These are phyloP conservation scores for Sugiyamaella grinbergsii DNA, from an alignment of 1,139 yeast genomes.

Conservation along the genomic window DNA sequence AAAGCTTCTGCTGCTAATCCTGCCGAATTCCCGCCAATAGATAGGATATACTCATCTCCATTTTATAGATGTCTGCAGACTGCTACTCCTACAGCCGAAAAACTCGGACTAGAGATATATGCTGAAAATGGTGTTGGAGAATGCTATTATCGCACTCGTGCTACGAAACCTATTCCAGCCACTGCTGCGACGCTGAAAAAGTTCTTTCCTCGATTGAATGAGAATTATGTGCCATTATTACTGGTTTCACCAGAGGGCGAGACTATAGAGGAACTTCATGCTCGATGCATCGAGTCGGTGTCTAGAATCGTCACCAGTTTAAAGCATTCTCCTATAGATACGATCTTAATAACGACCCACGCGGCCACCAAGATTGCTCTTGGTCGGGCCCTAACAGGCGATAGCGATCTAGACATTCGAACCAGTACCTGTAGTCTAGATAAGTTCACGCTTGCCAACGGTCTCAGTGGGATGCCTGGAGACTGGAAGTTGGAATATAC, in stretches of 20 bases:
- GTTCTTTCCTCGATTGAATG: conserved; percentile 54
- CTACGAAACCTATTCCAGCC: conserved; percentile 51
- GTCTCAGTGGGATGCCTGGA: conserved; percentile 43
- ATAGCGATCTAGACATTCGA: conserved; percentile 50
- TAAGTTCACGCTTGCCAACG: conserved; percentile 50
- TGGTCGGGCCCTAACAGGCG: conserved; percentile 65
- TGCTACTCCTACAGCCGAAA: conserved; percentile 63
- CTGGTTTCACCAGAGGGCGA: conserved; percentile 69
- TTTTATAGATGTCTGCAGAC: conserved; percentile 91
- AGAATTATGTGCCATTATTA: conserved; percentile 48
- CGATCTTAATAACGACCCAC: conserved; percentile 68
- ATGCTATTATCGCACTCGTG: conserved; percentile 41
- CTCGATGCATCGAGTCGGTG: conserved; percentile 57
- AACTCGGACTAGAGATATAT: conserved; percentile 56
- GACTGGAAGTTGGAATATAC: conserved; percentile 61
- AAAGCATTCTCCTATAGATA: conserved; percentile 38
- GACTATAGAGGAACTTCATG: conserved; percentile 60
- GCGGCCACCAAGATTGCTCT: conserved; percentile 83
- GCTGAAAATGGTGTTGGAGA: conserved; percentile 69
- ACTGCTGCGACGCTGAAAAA: conserved; percentile 49
- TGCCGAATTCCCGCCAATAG: conserved; percentile 48
- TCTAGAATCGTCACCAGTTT: conserved; percentile 56
- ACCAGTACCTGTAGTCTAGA: conserved; percentile 64
- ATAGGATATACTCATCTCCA: conserved; percentile 73
- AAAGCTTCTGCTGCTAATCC: conserved; percentile 39